A percentile compares a stretch with the other conserved stretches of the same genome.
Evolutionary conservation across 2,329 filamentous ascomycete species (phyloP).

Genomic region (Mollisia scopiformis): DNA sequence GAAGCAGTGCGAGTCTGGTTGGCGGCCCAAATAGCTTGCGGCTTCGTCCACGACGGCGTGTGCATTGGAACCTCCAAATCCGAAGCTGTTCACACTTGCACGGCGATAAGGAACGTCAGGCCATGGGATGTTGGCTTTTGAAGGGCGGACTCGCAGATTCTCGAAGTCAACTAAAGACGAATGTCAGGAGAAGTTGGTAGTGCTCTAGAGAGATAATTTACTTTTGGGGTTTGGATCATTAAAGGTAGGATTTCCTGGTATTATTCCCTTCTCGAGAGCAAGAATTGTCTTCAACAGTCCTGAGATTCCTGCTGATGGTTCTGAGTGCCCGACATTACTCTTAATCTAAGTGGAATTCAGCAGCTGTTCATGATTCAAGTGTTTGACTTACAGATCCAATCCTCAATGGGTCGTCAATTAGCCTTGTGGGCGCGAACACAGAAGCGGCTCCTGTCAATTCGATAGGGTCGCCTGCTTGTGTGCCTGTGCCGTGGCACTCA

Average conservation of each 20-base stretch:
- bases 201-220: background rate
- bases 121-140: slow-evolving; percentile 15
- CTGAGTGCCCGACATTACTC: slow-evolving; percentile 32
- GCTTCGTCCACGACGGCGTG: background rate
- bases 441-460: background rate
- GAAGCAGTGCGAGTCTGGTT: background rate
- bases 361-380: background rate
- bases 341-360: background rate
- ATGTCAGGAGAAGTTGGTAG: background rate
- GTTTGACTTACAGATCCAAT: background rate
- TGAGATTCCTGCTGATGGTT: slow-evolving; percentile 40
- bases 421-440: background rate
- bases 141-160: slow-evolving; percentile 34
- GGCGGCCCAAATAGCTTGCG: background rate
- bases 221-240: slow-evolving; percentile 36
- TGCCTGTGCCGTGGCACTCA: slow-evolving; percentile 24
- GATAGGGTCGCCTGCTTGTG: slow-evolving; percentile 8
- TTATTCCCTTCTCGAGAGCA: slow-evolving; percentile 44
- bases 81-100: slow-evolving; percentile 42
- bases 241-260: slow-evolving; percentile 45
- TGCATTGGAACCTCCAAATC: slow-evolving; percentile 26
- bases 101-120: slow-evolving; percentile 42
- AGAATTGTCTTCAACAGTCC: slow-evolving; percentile 43
- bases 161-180: slow-evolving; percentile 24
- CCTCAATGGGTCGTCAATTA: background rate